Conservation (phyloP, 306 rosid species). For the Vicia faba region DNA sequence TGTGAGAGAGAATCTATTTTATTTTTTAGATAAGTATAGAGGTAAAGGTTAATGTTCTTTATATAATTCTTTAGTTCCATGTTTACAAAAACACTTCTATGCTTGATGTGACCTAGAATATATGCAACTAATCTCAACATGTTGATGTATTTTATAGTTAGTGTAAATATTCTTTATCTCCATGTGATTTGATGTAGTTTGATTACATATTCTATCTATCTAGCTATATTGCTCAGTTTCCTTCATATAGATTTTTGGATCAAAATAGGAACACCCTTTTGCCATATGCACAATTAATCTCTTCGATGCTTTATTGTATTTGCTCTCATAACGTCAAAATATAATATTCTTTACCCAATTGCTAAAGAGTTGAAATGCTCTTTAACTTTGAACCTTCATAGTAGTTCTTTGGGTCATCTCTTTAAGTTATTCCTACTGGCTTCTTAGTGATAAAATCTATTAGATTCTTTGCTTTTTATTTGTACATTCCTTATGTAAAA, state of each 20-base stretch:
- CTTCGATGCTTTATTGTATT: too few relatives aligned
- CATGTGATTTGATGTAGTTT: slow-evolving; percentile 4
- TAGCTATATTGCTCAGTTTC: slow-evolving; percentile 24
- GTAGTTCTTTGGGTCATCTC: slow-evolving; percentile 30
- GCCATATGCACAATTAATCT: slow-evolving; percentile 23
- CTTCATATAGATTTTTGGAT: slow-evolving; percentile 32
- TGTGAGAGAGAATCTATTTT: too few relatives aligned
- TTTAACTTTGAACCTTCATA: slow-evolving; percentile 43
- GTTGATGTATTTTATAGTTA: background rate
- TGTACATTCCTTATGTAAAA: background rate
- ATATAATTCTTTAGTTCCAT: too few relatives aligned
- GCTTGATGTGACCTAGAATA: too few relatives aligned
- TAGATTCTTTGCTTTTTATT: slow-evolving; percentile 27
- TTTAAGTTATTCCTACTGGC: slow-evolving; percentile 17
- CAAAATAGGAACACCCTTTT: slow-evolving; percentile 26
- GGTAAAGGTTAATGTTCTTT: too few relatives aligned
- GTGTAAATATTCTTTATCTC: slow-evolving; percentile 23
- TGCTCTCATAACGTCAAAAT: slow-evolving; percentile 35
- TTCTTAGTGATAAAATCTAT: slow-evolving; percentile 1
- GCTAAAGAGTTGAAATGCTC: slow-evolving; percentile 37
- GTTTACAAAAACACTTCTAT: too few relatives aligned
- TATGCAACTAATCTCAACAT: background rate
- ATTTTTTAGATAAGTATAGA: too few relatives aligned
- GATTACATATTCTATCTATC: slow-evolving; percentile 43
- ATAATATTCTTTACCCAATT: slow-evolving; percentile 41